Conservation (phyloP, 2,329 filamentous ascomycete genomes). For the Penicillium sp. region DNA sequence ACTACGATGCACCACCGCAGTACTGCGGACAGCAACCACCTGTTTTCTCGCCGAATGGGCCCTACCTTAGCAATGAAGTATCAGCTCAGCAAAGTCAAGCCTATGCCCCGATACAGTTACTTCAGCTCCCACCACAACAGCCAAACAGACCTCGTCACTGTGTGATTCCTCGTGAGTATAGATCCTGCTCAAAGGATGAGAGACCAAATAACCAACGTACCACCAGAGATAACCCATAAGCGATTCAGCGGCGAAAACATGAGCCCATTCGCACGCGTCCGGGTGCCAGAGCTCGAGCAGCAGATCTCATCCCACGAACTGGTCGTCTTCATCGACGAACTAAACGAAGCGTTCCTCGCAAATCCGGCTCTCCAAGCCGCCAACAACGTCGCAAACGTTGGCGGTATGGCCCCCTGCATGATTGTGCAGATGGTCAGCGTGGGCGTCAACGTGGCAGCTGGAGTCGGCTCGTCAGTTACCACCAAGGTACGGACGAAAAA, state of each 20-base stretch:
- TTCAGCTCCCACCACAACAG: no score
- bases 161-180: no score
- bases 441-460: slow-evolving; percentile 14
- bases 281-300: slow-evolving; percentile 14
- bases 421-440: slow-evolving; percentile 25
- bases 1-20: no score
- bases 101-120: no score
- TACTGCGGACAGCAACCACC: no score
- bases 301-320: not conserved
- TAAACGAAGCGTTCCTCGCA: slow-evolving; percentile 11
- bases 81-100: no score
- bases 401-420: slow-evolving; percentile 18
- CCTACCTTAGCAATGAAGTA: no score
- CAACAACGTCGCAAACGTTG: not conserved
- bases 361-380: slow-evolving; percentile 10
- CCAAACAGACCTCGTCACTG: no score
- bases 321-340: slow-evolving; percentile 5
- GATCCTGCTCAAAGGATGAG: no score
- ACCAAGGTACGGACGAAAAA: slow-evolving; percentile 27
- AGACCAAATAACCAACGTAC: no score
- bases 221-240: slow-evolving; percentile 9
- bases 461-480: slow-evolving; percentile 10
- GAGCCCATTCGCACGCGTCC: slow-evolving; percentile 19
- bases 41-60: no score
- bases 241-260: slow-evolving; percentile 11